Evolutionary conservation across 139 green algal genomes (phyloP).

Genomic region (Deuterostichococcus epilithicus): DNA sequence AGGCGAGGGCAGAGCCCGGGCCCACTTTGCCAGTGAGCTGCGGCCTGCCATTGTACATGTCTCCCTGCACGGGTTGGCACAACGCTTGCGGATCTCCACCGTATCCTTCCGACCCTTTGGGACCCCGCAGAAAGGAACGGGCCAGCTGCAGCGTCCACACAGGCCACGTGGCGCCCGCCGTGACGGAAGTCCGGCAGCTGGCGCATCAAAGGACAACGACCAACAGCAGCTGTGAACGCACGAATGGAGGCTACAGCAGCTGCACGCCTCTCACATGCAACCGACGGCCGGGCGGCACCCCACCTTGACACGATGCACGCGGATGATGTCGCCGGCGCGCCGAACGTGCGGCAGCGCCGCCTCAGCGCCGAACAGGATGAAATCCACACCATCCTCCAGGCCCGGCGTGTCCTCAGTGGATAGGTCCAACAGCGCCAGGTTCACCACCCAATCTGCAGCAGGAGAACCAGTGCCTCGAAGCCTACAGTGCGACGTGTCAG

Average conservation of each 20-base stretch:
- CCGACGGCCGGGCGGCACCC: neutral
- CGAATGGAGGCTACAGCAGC: neutral
- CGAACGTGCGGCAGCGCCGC: conserved; percentile 12
- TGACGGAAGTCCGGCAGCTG: neutral
- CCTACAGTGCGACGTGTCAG: too few species aligned
- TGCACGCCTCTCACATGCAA: neutral
- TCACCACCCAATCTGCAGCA: too few species aligned
- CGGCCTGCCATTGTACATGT: conserved; percentile 24
- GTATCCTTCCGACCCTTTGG: neutral
- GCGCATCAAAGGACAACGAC: neutral
- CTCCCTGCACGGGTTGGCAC: neutral
- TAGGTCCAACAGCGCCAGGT: too few species aligned
- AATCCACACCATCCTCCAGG: conserved; percentile 15
- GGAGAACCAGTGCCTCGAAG: too few species aligned
- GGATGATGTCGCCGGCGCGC: conserved; percentile 38
- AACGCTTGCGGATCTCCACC: neutral
- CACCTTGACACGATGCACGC: conserved; percentile 33
- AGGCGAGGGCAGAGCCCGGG: conserved; percentile 1
- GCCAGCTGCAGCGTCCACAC: neutral
- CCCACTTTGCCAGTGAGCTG: conserved; percentile 36
- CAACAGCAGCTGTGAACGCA: neutral
- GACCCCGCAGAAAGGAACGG: neutral
- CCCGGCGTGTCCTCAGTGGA: too few species aligned
- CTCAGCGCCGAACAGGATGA: conserved; percentile 29
- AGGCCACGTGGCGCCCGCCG: neutral